Percentiles rank a stretch among this genome's conserved stretches.
Evolutionary conservation across 2,329 filamentous ascomycete species (phyloP).

Genomic region (Fusarium haematococcum): DNA sequence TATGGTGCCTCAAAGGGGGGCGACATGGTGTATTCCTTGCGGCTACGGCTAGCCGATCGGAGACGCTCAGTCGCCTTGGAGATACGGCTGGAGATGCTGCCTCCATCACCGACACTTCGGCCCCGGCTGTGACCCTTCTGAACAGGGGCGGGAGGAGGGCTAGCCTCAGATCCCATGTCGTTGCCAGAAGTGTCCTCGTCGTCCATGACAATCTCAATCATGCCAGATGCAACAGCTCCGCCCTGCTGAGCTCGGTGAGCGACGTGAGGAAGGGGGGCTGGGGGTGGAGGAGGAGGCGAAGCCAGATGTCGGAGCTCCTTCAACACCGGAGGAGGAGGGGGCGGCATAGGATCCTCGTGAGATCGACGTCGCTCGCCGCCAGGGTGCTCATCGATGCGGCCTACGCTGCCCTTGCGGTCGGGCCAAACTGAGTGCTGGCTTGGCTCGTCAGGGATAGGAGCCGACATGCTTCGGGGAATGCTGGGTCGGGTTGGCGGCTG

Average conservation of each 20-base stretch:
- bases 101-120: constrained; percentile 65
- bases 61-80: constrained; percentile 70
- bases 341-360: constrained; percentile 62
- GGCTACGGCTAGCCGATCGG: constrained; percentile 68
- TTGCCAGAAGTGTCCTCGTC: constrained; percentile 59
- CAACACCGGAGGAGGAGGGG: constrained; percentile 67
- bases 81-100: constrained; percentile 64
- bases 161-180: constrained; percentile 33
- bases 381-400: constrained; percentile 62
- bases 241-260: constrained; percentile 54
- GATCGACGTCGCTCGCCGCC: constrained; percentile 58
- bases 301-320: constrained; percentile 74
- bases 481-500: constrained; percentile 63
- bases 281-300: constrained; percentile 70
- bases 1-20: constrained; percentile 52
- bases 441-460: constrained; percentile 59
- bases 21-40: constrained; percentile 54
- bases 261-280: constrained; percentile 65
- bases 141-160: constrained; percentile 48
- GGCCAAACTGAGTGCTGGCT: constrained; percentile 40
- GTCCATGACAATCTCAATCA: constrained; percentile 76
- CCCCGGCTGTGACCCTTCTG: constrained; percentile 67
- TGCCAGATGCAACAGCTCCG: constrained; percentile 63
- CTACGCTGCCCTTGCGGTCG: constrained; percentile 51
- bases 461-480: constrained; percentile 73